A percentile compares a stretch with the other conserved stretches of the same genome.
These are phyloP conservation scores for Lipomyces yamadae DNA, from an alignment of 805 yeast genomes.

Conservation along the genomic window DNA sequence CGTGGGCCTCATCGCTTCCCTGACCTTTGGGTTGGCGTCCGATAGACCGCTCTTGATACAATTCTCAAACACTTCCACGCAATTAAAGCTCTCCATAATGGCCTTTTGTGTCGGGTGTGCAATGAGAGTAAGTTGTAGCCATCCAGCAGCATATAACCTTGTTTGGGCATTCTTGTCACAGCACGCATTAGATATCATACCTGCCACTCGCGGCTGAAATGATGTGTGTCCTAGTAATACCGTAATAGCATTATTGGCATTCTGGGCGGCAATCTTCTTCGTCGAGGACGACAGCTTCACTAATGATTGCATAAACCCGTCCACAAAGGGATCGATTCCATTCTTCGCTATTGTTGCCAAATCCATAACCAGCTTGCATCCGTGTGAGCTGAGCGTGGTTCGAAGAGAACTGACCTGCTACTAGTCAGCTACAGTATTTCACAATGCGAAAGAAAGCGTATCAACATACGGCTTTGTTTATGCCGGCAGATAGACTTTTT, in stretches of 20 bases:
- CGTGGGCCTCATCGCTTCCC: constrained; percentile 72
- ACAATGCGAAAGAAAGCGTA: neutral
- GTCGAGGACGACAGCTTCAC: constrained; percentile 62
- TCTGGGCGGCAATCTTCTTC: constrained; percentile 65
- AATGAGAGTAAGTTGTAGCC: constrained; percentile 68
- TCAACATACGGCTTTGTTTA: constrained; percentile 57
- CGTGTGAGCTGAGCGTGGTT: constrained; percentile 78
- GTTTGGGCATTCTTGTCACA: constrained; percentile 75
- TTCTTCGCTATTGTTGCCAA: constrained; percentile 41
- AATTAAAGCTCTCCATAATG: constrained; percentile 44
- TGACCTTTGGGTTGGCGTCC: constrained; percentile 80
- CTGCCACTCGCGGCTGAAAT: constrained; percentile 57
- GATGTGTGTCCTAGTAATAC: constrained; percentile 53
- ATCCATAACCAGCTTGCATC: constrained; percentile 79
- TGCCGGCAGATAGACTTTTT: constrained; percentile 58
- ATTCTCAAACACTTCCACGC: constrained; percentile 54
- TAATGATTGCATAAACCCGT: constrained; percentile 54
- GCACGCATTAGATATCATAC: constrained; percentile 56
- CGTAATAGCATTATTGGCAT: constrained; percentile 58
- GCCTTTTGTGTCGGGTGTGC: constrained; percentile 52
- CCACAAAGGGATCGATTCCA: constrained; percentile 50
- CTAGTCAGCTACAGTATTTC: neutral
- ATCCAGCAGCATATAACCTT: constrained; percentile 66
- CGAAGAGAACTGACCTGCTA: constrained; percentile 62
- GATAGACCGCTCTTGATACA: constrained; percentile 63